Conservation (phyloP, 1,139 yeast genomes). For the Zygoascus meyerae region DNA sequence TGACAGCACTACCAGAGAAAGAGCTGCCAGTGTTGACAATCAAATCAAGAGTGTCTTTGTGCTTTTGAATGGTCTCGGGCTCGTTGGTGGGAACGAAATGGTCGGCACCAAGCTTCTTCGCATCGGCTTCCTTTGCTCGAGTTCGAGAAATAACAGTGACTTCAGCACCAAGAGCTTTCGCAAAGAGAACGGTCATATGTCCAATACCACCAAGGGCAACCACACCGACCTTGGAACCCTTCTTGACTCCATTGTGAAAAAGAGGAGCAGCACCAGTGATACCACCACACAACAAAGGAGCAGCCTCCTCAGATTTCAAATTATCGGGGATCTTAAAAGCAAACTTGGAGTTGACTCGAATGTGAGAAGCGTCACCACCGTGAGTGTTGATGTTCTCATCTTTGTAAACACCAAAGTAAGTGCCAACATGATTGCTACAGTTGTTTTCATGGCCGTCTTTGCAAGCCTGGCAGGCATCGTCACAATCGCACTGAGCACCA, state of each 20-base stretch:
- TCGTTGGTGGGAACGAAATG: slow-evolving; percentile 36
- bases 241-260: slow-evolving; percentile 44
- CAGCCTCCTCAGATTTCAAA: slow-evolving; percentile 43
- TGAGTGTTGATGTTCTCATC: slow-evolving; percentile 34
- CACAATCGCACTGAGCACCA: slow-evolving; percentile 52
- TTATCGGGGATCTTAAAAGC: slow-evolving; percentile 55
- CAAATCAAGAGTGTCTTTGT: slow-evolving; percentile 58
- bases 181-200: slow-evolving; percentile 49
- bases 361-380: slow-evolving; percentile 59
- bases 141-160: slow-evolving; percentile 45
- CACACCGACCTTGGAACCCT: slow-evolving; percentile 45
- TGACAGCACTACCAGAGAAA: slow-evolving; percentile 24
- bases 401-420: slow-evolving; percentile 34
- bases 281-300: slow-evolving; percentile 66
- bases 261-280: slow-evolving; percentile 58
- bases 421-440: slow-evolving; percentile 41
- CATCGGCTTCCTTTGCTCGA: slow-evolving; percentile 41
- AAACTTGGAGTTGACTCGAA: slow-evolving; percentile 49
- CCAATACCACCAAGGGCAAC: slow-evolving; percentile 56
- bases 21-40: slow-evolving; percentile 29
- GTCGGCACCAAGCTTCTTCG: slow-evolving; percentile 37
- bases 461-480: slow-evolving; percentile 47
- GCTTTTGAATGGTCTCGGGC: slow-evolving; percentile 87
- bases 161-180: slow-evolving; percentile 50
- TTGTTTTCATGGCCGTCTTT: slow-evolving; percentile 43